These are phyloP conservation scores for Podospora pseudoanserina DNA, from an alignment of 495 filamentous ascomycete species.

Conservation along the genomic window DNA sequence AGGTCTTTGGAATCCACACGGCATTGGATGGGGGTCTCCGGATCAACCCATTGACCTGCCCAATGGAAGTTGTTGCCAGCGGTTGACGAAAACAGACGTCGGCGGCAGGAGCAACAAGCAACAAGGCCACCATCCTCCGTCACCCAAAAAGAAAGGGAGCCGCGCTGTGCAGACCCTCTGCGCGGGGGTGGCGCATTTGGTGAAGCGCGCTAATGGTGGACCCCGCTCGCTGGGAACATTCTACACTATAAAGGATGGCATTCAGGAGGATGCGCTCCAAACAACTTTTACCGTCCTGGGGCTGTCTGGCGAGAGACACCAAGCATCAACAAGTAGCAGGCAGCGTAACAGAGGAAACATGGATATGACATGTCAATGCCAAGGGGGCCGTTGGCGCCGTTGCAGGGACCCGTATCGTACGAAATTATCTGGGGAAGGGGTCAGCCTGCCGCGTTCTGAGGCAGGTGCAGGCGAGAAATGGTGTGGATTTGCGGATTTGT, in stretches of 20 bases:
- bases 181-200: slow-evolving; percentile 9
- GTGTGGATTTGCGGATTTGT: too few relatives aligned
- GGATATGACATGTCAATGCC: neutral
- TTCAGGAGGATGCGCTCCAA: neutral
- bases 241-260: neutral
- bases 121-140: neutral
- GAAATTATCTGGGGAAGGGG: neutral
- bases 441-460: neutral
- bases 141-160: slow-evolving; percentile 9
- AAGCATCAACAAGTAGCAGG: too few relatives aligned
- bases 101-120: too few relatives aligned
- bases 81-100: too few relatives aligned
- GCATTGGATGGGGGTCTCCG: too few relatives aligned
- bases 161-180: neutral
- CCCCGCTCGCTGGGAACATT: neutral
- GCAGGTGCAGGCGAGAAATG: slow-evolving; percentile 1
- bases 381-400: slow-evolving; percentile 4
- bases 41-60: too few relatives aligned
- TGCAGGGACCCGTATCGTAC: slow-evolving; percentile 3
- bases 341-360: neutral
- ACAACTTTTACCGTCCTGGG: neutral
- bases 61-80: too few relatives aligned
- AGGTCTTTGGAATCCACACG: neutral
- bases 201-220: slow-evolving; percentile 6
- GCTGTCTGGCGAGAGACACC: neutral